Evolutionary conservation across 495 filamentous ascomycete genomes (phyloP).

Genomic region (Hypoxylon subgilvum): DNA sequence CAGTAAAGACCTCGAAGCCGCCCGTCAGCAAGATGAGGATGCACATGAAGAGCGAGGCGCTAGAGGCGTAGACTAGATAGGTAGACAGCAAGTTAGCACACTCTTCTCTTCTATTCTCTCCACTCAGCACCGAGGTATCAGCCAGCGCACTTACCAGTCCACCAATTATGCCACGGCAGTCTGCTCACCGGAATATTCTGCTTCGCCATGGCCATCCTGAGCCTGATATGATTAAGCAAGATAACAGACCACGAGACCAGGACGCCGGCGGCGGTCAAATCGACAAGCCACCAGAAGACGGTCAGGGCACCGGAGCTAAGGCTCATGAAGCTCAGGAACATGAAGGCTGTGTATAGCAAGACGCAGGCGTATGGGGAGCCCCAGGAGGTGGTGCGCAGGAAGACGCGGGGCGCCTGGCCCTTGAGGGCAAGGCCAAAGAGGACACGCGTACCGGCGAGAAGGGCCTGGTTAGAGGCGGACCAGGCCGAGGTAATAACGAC

Average conservation of each 20-base stretch:
- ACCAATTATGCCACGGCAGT: constrained; percentile 55
- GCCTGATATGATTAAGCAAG: constrained; percentile 54
- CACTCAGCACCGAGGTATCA: not conserved
- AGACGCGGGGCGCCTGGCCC: constrained; percentile 62
- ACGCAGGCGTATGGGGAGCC: constrained; percentile 68
- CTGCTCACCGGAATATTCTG: constrained; percentile 47
- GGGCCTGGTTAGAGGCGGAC: constrained; percentile 68
- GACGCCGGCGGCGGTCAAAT: constrained; percentile 60
- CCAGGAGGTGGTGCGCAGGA: constrained; percentile 63
- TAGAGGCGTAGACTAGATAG: constrained; percentile 44
- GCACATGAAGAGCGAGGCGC: constrained; percentile 51
- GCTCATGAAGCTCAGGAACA: constrained; percentile 65
- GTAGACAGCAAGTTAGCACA: constrained; percentile 11
- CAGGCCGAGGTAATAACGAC: constrained; percentile 76
- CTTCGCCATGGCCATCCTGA: constrained; percentile 49
- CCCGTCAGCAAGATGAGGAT: constrained; percentile 55
- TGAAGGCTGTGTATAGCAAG: constrained; percentile 57
- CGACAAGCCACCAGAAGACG: constrained; percentile 67
- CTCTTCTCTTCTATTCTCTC: too few relatives aligned
- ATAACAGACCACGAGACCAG: constrained; percentile 62
- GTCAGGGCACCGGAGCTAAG: constrained; percentile 61
- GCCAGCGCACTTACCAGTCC: constrained; percentile 37
- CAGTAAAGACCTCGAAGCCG: constrained; percentile 55
- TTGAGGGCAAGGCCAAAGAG: constrained; percentile 68
- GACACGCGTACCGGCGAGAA: constrained; percentile 66